phyloP scores from a whole-genome alignment of 2,329 filamentous ascomycete genomes.

The Fusarium virguliforme region DNA sequence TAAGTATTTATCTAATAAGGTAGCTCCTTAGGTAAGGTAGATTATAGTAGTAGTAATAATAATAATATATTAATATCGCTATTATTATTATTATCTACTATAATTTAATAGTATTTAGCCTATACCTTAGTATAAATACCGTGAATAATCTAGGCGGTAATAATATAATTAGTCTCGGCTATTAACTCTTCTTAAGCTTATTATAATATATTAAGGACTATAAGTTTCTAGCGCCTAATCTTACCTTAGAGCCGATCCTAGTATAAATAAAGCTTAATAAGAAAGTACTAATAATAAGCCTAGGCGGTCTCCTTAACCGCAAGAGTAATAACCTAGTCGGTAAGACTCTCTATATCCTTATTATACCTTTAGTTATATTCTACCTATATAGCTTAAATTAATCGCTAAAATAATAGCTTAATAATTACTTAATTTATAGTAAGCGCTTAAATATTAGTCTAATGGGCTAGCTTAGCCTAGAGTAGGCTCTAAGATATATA shows the following conservation, averaged over 20 bases:
- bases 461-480: not conserved
- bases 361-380: not conserved
- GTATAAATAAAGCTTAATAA: slow-evolving; percentile 15
- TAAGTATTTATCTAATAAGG: slow-evolving; percentile 10
- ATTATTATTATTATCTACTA: not conserved
- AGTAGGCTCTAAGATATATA: slow-evolving; percentile 11
- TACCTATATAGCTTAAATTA: not conserved
- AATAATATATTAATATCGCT: not conserved
- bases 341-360: not conserved
- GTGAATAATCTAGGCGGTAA: slow-evolving; percentile 16
- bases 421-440: slow-evolving; percentile 7
- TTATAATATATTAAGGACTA: not conserved
- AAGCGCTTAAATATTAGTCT: slow-evolving; percentile 6
- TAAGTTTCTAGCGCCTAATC: not conserved
- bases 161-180: not conserved
- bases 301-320: slow-evolving; percentile 13
- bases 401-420: slow-evolving; percentile 8
- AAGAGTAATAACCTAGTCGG: not conserved
- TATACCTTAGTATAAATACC: slow-evolving; percentile 17
- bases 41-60: too few species aligned
- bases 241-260: slow-evolving; percentile 8
- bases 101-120: not conserved
- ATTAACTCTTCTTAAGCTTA: not conserved
- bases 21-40: not conserved
- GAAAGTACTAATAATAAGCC: slow-evolving; percentile 18